Evolutionary conservation across 2,329 filamentous ascomycete species (phyloP).

Genomic region (Xylariales sp.): DNA sequence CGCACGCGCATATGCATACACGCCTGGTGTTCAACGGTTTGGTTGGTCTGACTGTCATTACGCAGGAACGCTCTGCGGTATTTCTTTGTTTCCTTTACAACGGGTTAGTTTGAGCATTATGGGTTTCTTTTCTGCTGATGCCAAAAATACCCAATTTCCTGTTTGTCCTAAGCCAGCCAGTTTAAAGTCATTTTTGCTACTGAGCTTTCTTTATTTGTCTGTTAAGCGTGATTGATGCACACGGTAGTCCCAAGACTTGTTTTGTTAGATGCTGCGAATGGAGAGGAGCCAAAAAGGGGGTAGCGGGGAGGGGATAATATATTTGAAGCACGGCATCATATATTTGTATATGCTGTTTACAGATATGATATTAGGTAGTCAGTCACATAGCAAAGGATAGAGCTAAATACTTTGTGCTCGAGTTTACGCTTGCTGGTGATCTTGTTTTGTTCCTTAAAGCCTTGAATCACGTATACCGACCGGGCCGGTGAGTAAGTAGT

Average conservation of each 20-base stretch:
- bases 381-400: background rate
- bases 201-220: background rate
- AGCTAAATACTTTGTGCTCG: background rate
- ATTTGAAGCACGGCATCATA: background rate
- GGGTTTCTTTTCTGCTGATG: slow-evolving; percentile 16
- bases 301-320: too few species aligned
- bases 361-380: background rate
- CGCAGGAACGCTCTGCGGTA: slow-evolving; percentile 31
- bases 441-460: background rate
- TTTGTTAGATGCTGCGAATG: too few species aligned
- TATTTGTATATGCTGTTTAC: background rate
- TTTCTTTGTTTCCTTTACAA: slow-evolving; percentile 25
- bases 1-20: slow-evolving; percentile 39
- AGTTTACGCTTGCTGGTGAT: background rate
- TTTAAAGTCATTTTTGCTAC: background rate
- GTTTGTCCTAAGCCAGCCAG: slow-evolving; percentile 5
- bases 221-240: background rate
- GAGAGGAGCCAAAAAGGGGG: too few species aligned
- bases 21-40: slow-evolving; percentile 35
- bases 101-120: slow-evolving; percentile 28
- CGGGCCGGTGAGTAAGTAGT: too few species aligned
- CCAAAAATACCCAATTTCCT: slow-evolving; percentile 34
- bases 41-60: slow-evolving; percentile 24
- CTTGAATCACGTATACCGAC: background rate
- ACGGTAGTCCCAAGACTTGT: too few species aligned